Evolutionary conservation across 768 basidiomycete genomes (phyloP).

Genomic region (Russula dissimulans): DNA sequence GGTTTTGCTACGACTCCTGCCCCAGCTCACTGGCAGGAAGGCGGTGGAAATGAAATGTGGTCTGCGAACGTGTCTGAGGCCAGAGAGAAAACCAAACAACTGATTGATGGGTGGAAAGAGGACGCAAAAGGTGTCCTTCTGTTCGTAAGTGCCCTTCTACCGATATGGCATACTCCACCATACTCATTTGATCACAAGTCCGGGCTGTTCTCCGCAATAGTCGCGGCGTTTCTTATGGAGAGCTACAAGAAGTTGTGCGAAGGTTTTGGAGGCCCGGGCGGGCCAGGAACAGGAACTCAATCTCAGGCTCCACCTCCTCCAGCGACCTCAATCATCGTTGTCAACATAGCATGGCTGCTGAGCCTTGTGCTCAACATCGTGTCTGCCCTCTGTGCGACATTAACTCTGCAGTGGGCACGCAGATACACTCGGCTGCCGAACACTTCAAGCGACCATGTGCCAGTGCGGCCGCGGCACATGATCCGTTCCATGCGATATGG

Average conservation of each 20-base stretch:
- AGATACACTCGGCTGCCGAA: slow-evolving; percentile 15
- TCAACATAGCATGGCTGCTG: slow-evolving; percentile 13
- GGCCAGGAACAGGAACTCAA: no score
- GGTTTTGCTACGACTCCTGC: not conserved
- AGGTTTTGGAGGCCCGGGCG: not conserved
- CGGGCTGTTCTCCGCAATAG: slow-evolving; percentile 20
- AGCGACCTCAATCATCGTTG: not conserved
- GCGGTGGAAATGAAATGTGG: not conserved
- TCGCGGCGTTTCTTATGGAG: slow-evolving; percentile 18
- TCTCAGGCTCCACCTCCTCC: not conserved
- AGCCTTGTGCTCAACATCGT: slow-evolving; percentile 11
- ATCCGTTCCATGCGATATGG: slow-evolving; percentile 25
- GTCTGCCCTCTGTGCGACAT: slow-evolving; percentile 11
- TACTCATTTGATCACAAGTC: slow-evolving; percentile 6
- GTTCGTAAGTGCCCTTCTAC: slow-evolving; percentile 6
- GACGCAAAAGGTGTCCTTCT: slow-evolving; percentile 10
- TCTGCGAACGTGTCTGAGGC: not conserved
- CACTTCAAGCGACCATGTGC: slow-evolving; percentile 18
- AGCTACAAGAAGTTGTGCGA: slow-evolving; percentile 13
- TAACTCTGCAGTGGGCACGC: slow-evolving; percentile 12
- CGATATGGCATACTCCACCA: no score
- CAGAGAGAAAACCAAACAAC: not conserved
- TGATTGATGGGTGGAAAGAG: slow-evolving; percentile 6
- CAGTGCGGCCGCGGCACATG: slow-evolving; percentile 29
- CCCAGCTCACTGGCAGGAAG: not conserved